phyloP scores from a whole-genome alignment of 75 land plant species.

The Ceratopteris richardii region DNA sequence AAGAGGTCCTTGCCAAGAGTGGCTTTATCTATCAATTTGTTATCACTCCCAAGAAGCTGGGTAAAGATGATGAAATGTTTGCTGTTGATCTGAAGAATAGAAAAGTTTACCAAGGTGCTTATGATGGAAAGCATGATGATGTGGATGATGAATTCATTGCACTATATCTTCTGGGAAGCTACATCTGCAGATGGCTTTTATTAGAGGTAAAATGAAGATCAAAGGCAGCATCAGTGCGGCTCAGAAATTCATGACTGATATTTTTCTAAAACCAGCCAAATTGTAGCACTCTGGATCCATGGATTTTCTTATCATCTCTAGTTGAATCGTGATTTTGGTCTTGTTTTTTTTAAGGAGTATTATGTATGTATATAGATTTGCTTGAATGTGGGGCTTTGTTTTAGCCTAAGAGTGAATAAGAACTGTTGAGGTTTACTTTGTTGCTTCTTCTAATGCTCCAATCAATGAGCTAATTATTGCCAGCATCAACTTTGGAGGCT shows the following conservation, averaged over 20 bases:
- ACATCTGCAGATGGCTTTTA: constrained; percentile 95
- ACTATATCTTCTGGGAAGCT: constrained; percentile 68
- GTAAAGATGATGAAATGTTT: constrained; percentile 65
- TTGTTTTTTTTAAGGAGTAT: neutral
- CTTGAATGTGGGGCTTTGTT: too few relatives aligned
- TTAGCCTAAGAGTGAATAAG: too few relatives aligned
- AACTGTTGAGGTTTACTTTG: too few relatives aligned
- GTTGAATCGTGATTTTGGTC: neutral
- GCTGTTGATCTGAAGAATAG: constrained; percentile 87
- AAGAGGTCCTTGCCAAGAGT: constrained; percentile 54
- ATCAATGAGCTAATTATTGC: too few relatives aligned
- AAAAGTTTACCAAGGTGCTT: constrained; percentile 58
- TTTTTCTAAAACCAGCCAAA: constrained; percentile 89
- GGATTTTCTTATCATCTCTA: neutral
- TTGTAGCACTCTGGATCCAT: constrained; percentile 16
- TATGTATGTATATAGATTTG: too few relatives aligned
- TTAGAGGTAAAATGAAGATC: constrained; percentile 88
- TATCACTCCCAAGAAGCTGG: constrained; percentile 90
- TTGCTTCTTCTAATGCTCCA: too few relatives aligned
- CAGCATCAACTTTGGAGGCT: too few relatives aligned
- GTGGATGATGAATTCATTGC: constrained; percentile 74
- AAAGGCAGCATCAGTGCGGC: constrained; percentile 92
- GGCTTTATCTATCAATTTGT: constrained; percentile 84
- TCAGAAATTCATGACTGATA: constrained; percentile 90
- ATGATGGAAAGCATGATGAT: constrained; percentile 90